Percentiles rank a stretch among this genome's conserved stretches.
Evolutionary conservation across 2,329 filamentous ascomycete species (phyloP).

Genomic region (Aspergillus amoenus): DNA sequence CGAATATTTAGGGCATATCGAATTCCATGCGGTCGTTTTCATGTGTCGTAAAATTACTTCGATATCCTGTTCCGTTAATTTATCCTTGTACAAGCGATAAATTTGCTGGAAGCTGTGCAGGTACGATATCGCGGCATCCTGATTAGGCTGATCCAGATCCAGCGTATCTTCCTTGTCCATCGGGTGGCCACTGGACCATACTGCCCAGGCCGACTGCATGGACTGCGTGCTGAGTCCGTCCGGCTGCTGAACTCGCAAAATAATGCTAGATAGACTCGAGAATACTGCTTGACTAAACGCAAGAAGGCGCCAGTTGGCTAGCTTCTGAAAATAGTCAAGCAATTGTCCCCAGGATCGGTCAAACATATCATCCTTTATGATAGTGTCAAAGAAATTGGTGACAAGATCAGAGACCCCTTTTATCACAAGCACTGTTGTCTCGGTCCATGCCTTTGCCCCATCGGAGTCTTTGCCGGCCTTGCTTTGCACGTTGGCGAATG

Average conservation of each 20-base stretch:
- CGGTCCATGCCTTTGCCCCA: slow-evolving; percentile 62
- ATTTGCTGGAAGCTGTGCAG: slow-evolving; percentile 72
- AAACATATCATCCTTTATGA: slow-evolving; percentile 67
- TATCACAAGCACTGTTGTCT: slow-evolving; percentile 72
- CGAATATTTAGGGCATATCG: slow-evolving; percentile 49
- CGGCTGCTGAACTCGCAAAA: slow-evolving; percentile 48
- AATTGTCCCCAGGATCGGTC: slow-evolving; percentile 73
- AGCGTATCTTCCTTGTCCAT: slow-evolving; percentile 43
- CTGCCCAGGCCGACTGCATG: slow-evolving; percentile 63
- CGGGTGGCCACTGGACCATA: slow-evolving; percentile 70
- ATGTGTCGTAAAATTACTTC: slow-evolving; percentile 70
- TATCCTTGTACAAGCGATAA: slow-evolving; percentile 69
- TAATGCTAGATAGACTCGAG: slow-evolving; percentile 63
- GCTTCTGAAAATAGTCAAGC: slow-evolving; percentile 64
- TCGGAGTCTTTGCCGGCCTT: slow-evolving; percentile 22
- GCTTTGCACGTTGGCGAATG: slow-evolving; percentile 29
- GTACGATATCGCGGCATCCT: slow-evolving; percentile 83
- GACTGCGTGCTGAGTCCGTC: slow-evolving; percentile 47
- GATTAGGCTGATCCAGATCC: slow-evolving; percentile 61
- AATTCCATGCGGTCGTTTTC: slow-evolving; percentile 69
- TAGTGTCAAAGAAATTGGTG: slow-evolving; percentile 71
- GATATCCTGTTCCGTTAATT: slow-evolving; percentile 63
- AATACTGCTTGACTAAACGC: slow-evolving; percentile 72
- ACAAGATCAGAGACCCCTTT: slow-evolving; percentile 72
- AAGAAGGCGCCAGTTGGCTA: slow-evolving; percentile 64